Conservation (phyloP, 208 protist genomes). For the Wallacemonas sp. region DNA sequence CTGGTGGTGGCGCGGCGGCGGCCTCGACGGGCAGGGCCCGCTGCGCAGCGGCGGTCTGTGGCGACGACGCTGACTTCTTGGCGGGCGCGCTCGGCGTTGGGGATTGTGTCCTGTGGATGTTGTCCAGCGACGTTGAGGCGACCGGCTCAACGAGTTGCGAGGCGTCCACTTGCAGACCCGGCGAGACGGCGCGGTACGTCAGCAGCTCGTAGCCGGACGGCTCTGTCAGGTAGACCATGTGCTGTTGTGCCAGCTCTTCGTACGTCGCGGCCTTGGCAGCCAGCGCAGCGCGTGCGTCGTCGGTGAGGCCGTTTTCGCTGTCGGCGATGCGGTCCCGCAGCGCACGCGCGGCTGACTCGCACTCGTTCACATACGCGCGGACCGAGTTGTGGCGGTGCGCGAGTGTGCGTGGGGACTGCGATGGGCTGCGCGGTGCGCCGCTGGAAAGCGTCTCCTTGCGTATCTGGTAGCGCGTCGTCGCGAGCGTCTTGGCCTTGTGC, state of each 20-base stretch:
- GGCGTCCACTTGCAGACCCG: neutral
- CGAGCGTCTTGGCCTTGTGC: slow-evolving; percentile 18
- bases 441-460: neutral
- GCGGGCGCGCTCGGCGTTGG: neutral
- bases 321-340: neutral
- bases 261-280: neutral
- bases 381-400: slow-evolving; percentile 10
- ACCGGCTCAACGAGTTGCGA: slow-evolving; percentile 5
- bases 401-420: slow-evolving; percentile 13
- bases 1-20: neutral
- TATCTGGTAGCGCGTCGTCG: slow-evolving; percentile 3
- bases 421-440: slow-evolving; percentile 5
- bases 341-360: neutral
- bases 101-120: neutral
- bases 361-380: slow-evolving; percentile 6
- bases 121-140: neutral
- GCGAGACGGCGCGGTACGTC: neutral
- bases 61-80: neutral
- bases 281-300: neutral
- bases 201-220: slow-evolving; percentile 7
- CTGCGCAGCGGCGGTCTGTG: neutral
- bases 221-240: slow-evolving; percentile 31
- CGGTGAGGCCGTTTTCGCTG: neutral
- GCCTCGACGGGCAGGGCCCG: neutral
- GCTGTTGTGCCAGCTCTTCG: slow-evolving; percentile 26